Evolutionary conservation across 1,284 basidiomycete species (phyloP).

Genomic region (Microbotryum silenes-acaulis): DNA sequence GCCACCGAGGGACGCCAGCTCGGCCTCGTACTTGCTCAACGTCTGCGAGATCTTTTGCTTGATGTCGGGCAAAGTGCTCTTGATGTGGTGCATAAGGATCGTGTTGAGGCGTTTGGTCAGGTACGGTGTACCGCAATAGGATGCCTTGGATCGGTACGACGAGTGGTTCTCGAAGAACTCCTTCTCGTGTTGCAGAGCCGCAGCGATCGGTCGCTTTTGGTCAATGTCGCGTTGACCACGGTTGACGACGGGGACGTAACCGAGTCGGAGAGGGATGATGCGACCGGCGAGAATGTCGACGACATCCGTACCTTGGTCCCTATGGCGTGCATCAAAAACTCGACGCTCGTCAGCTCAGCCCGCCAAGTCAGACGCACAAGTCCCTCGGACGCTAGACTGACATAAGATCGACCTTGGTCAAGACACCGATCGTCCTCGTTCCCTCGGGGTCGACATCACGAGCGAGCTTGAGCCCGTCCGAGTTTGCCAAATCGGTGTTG

Average conservation of each 20-base stretch:
- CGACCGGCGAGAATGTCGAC: constrained; percentile 98
- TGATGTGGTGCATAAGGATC: constrained; percentile 98
- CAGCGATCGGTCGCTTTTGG: constrained; percentile 67
- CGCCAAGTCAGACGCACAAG: too few species aligned
- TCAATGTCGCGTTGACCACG: constrained; percentile 97
- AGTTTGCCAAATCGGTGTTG: constrained; percentile 96
- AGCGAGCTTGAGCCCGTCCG: constrained; percentile 92
- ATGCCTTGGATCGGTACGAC: constrained; percentile 84
- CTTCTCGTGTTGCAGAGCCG: constrained; percentile 80
- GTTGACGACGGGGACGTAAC: constrained; percentile 96
- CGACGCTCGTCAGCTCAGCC: too few species aligned
- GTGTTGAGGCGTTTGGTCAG: constrained; percentile 93
- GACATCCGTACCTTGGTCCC: constrained; percentile 94
- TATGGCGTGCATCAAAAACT: constrained; percentile 37
- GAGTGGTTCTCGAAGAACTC: constrained; percentile 89
- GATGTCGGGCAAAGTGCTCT: constrained; percentile 91
- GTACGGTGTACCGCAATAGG: constrained; percentile 97
- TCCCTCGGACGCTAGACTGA: constrained; percentile 41
- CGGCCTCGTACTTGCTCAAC: constrained; percentile 74
- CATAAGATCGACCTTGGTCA: constrained; percentile 98
- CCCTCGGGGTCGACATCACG: constrained; percentile 95
- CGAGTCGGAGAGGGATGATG: constrained; percentile 81
- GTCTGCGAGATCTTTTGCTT: constrained; percentile 84
- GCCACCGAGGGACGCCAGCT: constrained; percentile 79
- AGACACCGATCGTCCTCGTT: constrained; percentile 86